These are phyloP conservation scores for Colletotrichum sp. DNA, from an alignment of 2,329 filamentous ascomycete genomes.

Conservation along the genomic window DNA sequence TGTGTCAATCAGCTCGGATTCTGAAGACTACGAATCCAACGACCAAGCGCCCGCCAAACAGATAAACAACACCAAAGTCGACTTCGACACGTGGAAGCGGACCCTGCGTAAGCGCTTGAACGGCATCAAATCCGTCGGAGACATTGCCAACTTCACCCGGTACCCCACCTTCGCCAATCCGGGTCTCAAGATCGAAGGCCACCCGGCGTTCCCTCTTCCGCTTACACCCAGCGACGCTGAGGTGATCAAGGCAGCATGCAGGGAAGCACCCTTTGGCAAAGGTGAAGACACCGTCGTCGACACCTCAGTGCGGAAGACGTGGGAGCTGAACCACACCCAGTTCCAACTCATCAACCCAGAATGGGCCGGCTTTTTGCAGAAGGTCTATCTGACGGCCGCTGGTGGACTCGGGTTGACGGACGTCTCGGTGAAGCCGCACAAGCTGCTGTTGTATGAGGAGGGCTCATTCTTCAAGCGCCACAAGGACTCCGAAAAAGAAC, in stretches of 20 bases:
- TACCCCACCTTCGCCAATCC: conserved; percentile 26
- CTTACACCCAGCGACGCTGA: conserved; percentile 28
- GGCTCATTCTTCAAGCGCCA: conserved; percentile 51
- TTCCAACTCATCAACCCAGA: conserved; percentile 39
- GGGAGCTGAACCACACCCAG: conserved; percentile 38
- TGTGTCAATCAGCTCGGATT: not conserved
- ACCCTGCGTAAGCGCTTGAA: not conserved
- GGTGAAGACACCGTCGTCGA: conserved; percentile 42
- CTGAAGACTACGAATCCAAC: not conserved
- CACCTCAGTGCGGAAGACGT: conserved; percentile 39
- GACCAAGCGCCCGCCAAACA: too few species aligned
- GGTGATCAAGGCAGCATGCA: conserved; percentile 25
- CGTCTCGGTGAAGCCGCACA: conserved; percentile 38
- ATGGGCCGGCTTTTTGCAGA: conserved; percentile 35
- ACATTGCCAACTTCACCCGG: conserved; percentile 18
- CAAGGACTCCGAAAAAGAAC: conserved; percentile 47
- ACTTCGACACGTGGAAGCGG: not conserved
- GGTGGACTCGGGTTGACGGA: conserved; percentile 31
- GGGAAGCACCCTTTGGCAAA: conserved; percentile 23
- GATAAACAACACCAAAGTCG: not conserved
- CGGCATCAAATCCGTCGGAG: conserved; percentile 18
- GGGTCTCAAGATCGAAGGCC: conserved; percentile 23
- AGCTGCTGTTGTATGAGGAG: conserved; percentile 49
- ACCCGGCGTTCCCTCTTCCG: conserved; percentile 28
- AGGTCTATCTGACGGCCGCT: conserved; percentile 8